A percentile compares a stretch with the other conserved stretches of the same genome.
These are phyloP conservation scores for Conoideocrella luteorostrata DNA, from an alignment of 2,329 filamentous ascomycete species.

Conservation along the genomic window DNA sequence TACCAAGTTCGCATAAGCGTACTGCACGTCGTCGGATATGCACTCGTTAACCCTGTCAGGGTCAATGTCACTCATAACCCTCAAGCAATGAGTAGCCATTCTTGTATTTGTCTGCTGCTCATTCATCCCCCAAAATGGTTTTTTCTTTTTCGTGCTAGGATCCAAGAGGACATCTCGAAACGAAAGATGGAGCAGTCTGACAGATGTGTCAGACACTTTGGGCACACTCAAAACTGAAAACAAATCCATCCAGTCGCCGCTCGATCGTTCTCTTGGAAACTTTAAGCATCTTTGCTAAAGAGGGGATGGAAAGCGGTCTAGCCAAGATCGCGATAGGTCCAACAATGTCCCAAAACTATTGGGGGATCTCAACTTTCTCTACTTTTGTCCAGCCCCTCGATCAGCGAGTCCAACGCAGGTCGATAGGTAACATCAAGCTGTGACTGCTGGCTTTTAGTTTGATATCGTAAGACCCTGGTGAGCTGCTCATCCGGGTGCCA, in stretches of 20 bases:
- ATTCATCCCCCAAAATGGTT: conserved; percentile 1
- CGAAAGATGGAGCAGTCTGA: neutral
- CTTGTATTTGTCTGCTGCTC: neutral
- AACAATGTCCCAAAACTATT: neutral
- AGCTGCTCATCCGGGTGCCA: neutral
- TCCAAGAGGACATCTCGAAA: conserved; percentile 4
- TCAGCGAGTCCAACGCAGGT: neutral
- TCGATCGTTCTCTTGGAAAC: neutral
- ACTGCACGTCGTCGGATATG: neutral
- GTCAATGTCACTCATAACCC: neutral
- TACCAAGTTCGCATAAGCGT: neutral
- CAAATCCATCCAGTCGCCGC: neutral
- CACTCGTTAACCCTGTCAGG: neutral
- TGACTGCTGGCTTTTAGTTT: neutral
- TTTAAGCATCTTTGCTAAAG: neutral
- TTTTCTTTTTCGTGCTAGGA: neutral
- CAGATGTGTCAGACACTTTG: neutral
- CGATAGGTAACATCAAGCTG: neutral
- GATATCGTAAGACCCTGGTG: neutral
- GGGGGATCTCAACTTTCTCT: neutral
- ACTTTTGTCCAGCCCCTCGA: neutral
- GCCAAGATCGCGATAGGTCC: neutral
- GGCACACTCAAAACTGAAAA: neutral
- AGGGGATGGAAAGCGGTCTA: neutral
- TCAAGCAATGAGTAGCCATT: neutral